Percentiles rank a stretch among this genome's conserved stretches.
These are phyloP conservation scores for Sporothrix humicola DNA, from an alignment of 2,329 filamentous ascomycete genomes.

Conservation along the genomic window DNA sequence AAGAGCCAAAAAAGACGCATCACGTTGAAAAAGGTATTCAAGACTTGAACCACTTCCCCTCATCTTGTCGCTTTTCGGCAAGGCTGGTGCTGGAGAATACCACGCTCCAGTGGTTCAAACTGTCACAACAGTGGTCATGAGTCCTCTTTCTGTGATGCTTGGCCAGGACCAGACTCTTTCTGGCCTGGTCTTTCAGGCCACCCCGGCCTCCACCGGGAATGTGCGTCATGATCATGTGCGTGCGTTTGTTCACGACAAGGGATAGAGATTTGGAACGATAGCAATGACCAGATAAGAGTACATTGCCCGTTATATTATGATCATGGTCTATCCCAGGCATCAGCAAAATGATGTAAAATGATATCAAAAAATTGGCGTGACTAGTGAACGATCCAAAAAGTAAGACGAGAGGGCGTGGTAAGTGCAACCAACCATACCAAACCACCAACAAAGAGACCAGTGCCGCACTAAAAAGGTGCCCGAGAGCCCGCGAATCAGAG, in stretches of 20 bases:
- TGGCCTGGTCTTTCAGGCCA: not conserved
- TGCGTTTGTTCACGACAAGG: conserved; percentile 22
- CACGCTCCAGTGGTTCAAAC: not conserved
- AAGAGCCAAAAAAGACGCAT: not conserved
- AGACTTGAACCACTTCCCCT: not conserved
- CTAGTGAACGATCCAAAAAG: not conserved
- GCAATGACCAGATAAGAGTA: not conserved
- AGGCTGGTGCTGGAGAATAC: not conserved
- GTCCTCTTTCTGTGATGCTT: not conserved
- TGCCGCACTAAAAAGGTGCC: conserved; percentile 17
- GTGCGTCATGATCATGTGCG: conserved; percentile 30
- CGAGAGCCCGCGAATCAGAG: conserved; percentile 10
- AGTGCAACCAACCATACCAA: not conserved
- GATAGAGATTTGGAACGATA: not conserved
- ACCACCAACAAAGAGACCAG: not conserved
- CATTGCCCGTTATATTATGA: not conserved
- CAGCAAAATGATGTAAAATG: conserved; percentile 4
- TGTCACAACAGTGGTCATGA: not conserved
- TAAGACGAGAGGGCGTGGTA: not conserved
- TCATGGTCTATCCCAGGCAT: not conserved
- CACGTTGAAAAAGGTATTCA: not conserved
- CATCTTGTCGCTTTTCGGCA: conserved; percentile 6
- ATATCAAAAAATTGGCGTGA: conserved; percentile 17
- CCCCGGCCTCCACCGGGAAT: conserved; percentile 15
- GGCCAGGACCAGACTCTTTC: not conserved